Base-by-base conservation (phyloP, 164 flowering plant species). In the Annona cherimola region DNA sequence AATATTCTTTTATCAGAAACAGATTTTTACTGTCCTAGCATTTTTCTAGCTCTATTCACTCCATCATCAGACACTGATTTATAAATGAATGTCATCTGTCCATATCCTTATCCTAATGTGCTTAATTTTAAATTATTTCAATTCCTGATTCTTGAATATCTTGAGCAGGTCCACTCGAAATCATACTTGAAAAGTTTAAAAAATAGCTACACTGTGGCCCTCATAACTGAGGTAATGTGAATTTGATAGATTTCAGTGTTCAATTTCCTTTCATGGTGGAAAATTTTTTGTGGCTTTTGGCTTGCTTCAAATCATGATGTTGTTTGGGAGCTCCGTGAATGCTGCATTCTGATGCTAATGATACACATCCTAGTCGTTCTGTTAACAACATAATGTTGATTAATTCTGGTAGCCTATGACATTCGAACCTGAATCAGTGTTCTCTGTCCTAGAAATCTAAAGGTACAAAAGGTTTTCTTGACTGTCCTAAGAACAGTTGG, bases 101-200 rank as follows among this genome's bases (percentile, higher is more conserved):
- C 55, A 50, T 7, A 50, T 14, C 7, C 55, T 50, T 9, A 50
- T 50, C 55, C 55, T 7, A 7, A 14, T 50, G 12, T 9, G 55
- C 55, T 11, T 26, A 63, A 20, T 63, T n/a, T 63, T 26, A 63
- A 63, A 26, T 5, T 39, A 63, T 42, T 43, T 66, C 9, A 43
- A 6, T 66, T 66, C 4, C 46, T n/a, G 5, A 5, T 57, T 39
- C 42, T n/a, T 69, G 16, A 12, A 59, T 50, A 19, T n/a, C 62
- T 75, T 42, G 45, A 61, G 42, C 79, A 92, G 99, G 95, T 92
- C 19, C 99, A 94, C 77, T 76, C 97, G 44, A 85, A 90, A 67
- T 63, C 84, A 57, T 94, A 92, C 82, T 84, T 94, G 84, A 77
- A 74, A 50, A 89, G 94, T 79, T 80, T 94, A 8, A 87, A 89